Evolutionary conservation across 495 filamentous ascomycete genomes (phyloP).

Genomic region (Hypoxylon fuscum): DNA sequence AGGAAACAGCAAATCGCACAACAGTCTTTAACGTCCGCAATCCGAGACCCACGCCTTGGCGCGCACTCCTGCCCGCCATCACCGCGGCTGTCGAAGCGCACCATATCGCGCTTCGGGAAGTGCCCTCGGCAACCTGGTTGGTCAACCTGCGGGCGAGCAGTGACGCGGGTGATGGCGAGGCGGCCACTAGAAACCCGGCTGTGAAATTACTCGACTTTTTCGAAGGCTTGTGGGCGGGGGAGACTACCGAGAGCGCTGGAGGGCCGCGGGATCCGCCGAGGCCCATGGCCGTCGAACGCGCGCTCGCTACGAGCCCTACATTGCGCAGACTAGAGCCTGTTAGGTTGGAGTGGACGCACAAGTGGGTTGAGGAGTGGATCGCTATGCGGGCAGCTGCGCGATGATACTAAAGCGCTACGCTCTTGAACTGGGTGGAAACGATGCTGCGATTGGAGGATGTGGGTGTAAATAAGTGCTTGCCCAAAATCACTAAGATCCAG

Average conservation of each 20-base stretch:
- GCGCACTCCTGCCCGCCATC: constrained; percentile 1
- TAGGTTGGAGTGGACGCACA: not conserved
- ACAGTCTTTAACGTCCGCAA: constrained; percentile 25
- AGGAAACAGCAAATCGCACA: no score
- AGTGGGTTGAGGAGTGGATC: not conserved
- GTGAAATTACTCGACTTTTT: constrained; percentile 22
- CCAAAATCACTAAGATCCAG: no score
- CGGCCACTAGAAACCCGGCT: constrained; percentile 13
- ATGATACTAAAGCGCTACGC: no score
- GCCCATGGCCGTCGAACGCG: not conserved
- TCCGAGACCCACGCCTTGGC: constrained; percentile 5
- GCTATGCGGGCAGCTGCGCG: not conserved
- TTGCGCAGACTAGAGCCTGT: not conserved
- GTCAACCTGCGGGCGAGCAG: constrained; percentile 4
- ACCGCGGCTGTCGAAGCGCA: not conserved
- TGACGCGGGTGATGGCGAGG: not conserved
- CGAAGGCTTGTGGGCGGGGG: not conserved
- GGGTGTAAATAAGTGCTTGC: no score
- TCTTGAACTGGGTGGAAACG: no score
- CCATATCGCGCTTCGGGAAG: not conserved
- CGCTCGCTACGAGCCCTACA: not conserved
- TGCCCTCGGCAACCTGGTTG: constrained; percentile 16
- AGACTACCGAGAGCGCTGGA: no score
- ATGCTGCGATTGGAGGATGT: no score
- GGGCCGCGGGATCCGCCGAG: not conserved